Evolutionary conservation across 371 early-diverging fungal species (phyloP).

Genomic region (Rhizomucor pusillus): DNA sequence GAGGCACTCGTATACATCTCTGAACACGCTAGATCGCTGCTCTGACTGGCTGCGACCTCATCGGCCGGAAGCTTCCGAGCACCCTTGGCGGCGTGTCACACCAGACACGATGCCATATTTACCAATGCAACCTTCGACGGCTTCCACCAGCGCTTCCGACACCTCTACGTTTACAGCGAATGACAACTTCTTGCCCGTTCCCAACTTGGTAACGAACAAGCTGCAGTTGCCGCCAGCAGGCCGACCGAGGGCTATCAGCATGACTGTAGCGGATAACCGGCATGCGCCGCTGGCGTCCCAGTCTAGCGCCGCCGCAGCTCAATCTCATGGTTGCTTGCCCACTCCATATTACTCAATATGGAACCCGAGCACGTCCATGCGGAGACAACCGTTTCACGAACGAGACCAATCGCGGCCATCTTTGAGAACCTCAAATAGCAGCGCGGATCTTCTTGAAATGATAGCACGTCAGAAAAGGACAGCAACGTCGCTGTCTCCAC

Average conservation of each 20-base stretch:
- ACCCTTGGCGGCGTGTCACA: too few relatives aligned
- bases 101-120: too few relatives aligned
- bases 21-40: conserved; percentile 12
- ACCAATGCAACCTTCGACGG: neutral
- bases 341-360: conserved; percentile 38
- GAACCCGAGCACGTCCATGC: conserved; percentile 6
- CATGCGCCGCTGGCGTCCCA: neutral
- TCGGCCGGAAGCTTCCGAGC: conserved; percentile 15
- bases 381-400: conserved; percentile 4
- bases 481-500: neutral
- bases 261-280: conserved; percentile 18
- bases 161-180: conserved; percentile 12
- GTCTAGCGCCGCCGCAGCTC: neutral
- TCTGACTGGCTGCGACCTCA: conserved; percentile 7
- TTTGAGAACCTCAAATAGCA: conserved; percentile 35
- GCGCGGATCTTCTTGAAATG: conserved; percentile 39
- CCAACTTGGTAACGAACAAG: conserved; percentile 16
- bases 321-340: conserved; percentile 20
- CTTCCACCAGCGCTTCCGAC: conserved; percentile 8
- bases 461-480: conserved; percentile 31
- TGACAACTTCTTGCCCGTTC: conserved; percentile 15
- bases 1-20: conserved; percentile 30
- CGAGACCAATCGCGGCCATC: conserved; percentile 8
- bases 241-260: conserved; percentile 25
- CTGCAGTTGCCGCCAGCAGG: conserved; percentile 18